Conservation (phyloP, 305 asterid genomes). For the Fraxinus nigra region DNA sequence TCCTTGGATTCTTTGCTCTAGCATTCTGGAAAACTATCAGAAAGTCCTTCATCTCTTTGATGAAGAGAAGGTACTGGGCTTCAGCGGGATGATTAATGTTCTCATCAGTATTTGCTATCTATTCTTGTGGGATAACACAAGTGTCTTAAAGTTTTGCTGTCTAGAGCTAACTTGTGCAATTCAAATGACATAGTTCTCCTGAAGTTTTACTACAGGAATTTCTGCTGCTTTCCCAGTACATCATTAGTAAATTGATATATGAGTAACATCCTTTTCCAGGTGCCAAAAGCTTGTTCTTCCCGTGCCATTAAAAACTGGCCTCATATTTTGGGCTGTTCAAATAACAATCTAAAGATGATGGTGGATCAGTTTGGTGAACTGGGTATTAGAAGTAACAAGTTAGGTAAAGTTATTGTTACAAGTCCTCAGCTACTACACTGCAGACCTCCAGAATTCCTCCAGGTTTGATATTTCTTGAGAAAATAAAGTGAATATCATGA, state of each 20-base stretch:
- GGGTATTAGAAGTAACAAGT: conserved; percentile 53
- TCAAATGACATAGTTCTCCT: neutral
- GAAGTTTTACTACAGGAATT: neutral
- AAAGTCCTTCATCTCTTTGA: conserved; percentile 55
- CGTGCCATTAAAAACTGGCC: conserved; percentile 72
- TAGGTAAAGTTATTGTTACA: conserved; percentile 66
- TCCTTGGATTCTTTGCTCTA: conserved; percentile 85
- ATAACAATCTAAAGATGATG: conserved; percentile 61
- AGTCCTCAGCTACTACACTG: conserved; percentile 80
- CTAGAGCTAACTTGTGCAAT: neutral
- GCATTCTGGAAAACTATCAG: conserved; percentile 61
- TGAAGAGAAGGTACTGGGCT: conserved; percentile 60
- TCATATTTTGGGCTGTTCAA: conserved; percentile 70
- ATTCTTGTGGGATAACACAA: neutral
- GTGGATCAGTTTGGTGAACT: conserved; percentile 49
- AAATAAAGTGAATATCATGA: neutral
- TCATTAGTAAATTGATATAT: neutral
- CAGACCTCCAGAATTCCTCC: conserved; percentile 70
- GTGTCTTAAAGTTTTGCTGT: neutral
- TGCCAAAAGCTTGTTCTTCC: conserved; percentile 53
- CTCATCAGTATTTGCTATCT: neutral
- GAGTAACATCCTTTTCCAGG: conserved; percentile 43
- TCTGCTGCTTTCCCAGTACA: neutral
- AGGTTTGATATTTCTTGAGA: conserved; percentile 47
- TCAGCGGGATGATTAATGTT: conserved; percentile 11